phyloP scores from a whole-genome alignment of 495 filamentous ascomycete species.

The Pyrenula massariospora region DNA sequence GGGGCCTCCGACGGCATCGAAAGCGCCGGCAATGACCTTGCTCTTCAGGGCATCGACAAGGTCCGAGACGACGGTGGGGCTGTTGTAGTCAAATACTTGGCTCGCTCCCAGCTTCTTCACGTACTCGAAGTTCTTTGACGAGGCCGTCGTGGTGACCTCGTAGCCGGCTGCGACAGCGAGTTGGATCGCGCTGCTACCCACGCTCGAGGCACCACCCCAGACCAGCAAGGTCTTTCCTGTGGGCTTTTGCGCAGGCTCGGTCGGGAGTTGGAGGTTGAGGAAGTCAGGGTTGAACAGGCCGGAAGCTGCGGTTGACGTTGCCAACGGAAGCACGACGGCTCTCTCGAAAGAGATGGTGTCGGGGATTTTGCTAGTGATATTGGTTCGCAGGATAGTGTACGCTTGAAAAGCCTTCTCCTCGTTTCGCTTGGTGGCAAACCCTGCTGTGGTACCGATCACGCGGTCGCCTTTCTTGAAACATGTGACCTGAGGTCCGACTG shows the following conservation, averaged over 20 bases:
- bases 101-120: conserved; percentile 40
- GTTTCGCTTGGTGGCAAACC: conserved; percentile 6
- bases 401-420: conserved; percentile 31
- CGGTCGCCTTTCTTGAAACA: conserved; percentile 17
- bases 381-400: conserved; percentile 26
- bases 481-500: conserved; percentile 18
- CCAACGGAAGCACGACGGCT: conserved; percentile 40
- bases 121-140: conserved; percentile 39
- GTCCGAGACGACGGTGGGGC: conserved; percentile 16
- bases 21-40: conserved; percentile 4
- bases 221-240: conserved; percentile 34
- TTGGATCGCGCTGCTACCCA: conserved; percentile 52
- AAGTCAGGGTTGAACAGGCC: conserved; percentile 11
- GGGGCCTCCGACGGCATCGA: conserved; percentile 1
- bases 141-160: conserved; percentile 43
- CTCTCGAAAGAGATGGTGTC: conserved; percentile 30
- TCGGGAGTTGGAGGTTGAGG: conserved; percentile 5
- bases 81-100: conserved; percentile 45
- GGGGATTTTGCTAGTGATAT: conserved; percentile 31
- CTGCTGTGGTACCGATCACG: conserved; percentile 12
- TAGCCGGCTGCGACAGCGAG: conserved; percentile 45
- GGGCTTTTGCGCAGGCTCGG: conserved; percentile 9
- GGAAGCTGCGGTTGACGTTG: conserved; percentile 20
- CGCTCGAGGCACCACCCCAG: conserved; percentile 48
- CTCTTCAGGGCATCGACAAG: conserved; percentile 11